phyloP scores from a whole-genome alignment of 2,329 filamentous ascomycete genomes.

The Xylaria sp. region DNA sequence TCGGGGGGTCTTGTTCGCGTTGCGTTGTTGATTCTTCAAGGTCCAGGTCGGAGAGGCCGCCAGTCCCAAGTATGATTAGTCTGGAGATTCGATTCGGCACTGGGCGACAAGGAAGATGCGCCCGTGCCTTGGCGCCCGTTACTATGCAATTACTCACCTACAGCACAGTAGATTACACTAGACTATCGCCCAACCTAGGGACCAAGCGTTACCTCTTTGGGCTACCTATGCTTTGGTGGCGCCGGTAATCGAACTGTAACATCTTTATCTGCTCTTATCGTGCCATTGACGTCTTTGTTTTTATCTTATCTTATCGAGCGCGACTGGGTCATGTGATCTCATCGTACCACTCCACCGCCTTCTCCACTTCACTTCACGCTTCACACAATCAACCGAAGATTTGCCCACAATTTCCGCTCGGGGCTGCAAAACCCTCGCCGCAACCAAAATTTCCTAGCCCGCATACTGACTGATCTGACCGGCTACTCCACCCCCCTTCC shows the following conservation, averaged over 20 bases:
- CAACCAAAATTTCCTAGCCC: conserved; percentile 37
- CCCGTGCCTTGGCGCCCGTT: conserved; percentile 29
- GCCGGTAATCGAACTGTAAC: no score
- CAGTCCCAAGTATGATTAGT: conserved; percentile 20
- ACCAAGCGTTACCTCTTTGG: no score
- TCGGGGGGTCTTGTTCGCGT: not conserved
- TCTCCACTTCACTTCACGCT: not conserved
- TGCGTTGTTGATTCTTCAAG: conserved; percentile 7
- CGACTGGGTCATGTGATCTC: conserved; percentile 3
- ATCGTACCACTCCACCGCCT: not conserved
- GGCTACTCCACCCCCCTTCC: conserved; percentile 35
- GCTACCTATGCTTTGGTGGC: no score
- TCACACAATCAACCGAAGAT: conserved; percentile 30
- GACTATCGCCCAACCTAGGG: no score
- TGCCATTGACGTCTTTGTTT: no score
- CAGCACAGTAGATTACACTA: no score
- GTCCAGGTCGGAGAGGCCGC: conserved; percentile 25
- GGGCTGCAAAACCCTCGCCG: conserved; percentile 43
- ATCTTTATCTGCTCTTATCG: no score
- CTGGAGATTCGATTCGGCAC: conserved; percentile 14
- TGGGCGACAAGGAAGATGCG: conserved; percentile 22
- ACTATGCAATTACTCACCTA: conserved; percentile 4
- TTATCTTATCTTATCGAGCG: conserved; percentile 28
- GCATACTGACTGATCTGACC: conserved; percentile 31
- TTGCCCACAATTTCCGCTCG: conserved; percentile 38